Evolutionary conservation across 1,139 yeast species (phyloP), one percentile per base, ranked within the genome.

Genomic region (Saccharomyces hybrid): DNA sequence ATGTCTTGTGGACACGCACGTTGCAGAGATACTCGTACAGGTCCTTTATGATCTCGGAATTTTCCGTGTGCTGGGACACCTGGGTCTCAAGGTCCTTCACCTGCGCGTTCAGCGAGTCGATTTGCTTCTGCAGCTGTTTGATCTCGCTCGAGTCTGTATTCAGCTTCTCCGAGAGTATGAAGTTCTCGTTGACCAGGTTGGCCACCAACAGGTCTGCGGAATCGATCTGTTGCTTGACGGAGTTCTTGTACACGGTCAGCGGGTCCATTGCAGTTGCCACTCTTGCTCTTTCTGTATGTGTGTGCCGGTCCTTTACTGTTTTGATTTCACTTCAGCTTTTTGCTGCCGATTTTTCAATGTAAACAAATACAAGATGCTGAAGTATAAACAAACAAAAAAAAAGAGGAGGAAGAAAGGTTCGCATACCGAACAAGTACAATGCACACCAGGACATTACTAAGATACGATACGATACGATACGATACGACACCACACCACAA

Each of bases 11-110:
- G 5, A 68, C 66, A 49, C 71, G 58, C 9, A 68, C 66, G 6
- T 68, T 68, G 50, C 71, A 67, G 51, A 68, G 55, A 48, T 68
- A 70, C 52, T 68, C 70, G 49, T 68, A 67, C 19, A 68, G 56
- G 53, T 68, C 72, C 53, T 65, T 65, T 1, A 67, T 49, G 7
- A 68, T 61, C 29, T 67, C 71, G 1, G 61, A 41, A 21, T 63
- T 61, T 38, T 68, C 71, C 14, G 14, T 16, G 52, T 67, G 71
- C 51, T 63, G 63, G 2, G 65, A 49, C 8, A 67, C 61, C 28
- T 61, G 61, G 29, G 67, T 71, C 16, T 54, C 58, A 6, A 55
- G 50, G 12, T 55, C 55, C 7, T 42, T 50, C 7, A 48, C 29
- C 24, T 50, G 28, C 6, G 38, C 42, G 31, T 55, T 53, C 8